Conservation (phyloP, 1,284 basidiomycete genomes). For the Sporisorium exsertum region DNA sequence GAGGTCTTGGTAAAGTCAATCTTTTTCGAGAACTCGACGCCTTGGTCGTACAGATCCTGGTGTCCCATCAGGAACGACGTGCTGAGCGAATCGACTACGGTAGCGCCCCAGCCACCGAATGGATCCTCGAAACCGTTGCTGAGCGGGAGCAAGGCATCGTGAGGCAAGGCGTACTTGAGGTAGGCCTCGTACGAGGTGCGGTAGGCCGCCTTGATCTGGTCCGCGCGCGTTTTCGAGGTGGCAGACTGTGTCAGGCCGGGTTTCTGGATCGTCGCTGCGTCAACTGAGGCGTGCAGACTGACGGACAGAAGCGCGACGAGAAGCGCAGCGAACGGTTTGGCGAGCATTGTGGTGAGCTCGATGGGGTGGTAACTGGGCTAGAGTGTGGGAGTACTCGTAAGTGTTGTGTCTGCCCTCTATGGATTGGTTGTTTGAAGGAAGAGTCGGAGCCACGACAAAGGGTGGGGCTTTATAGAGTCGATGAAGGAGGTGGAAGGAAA, state of each 20-base stretch:
- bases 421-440: not conserved
- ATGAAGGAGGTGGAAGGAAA: not conserved
- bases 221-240: constrained; percentile 37
- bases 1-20: constrained; percentile 56
- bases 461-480: too few species aligned
- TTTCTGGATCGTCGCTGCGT: constrained; percentile 34
- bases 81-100: constrained; percentile 58
- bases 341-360: constrained; percentile 23
- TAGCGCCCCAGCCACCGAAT: constrained; percentile 63
- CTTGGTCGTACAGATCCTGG: constrained; percentile 43
- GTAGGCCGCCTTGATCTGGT: constrained; percentile 51
- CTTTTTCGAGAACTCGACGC: constrained; percentile 32
- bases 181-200: constrained; percentile 49
- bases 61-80: constrained; percentile 62
- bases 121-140: constrained; percentile 38
- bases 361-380: too few species aligned
- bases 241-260: constrained; percentile 28
- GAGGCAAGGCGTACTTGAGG: constrained; percentile 47
- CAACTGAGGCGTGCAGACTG: not conserved
- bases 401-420: not conserved
- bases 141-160: constrained; percentile 54
- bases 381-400: not conserved
- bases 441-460: not conserved
- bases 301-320: constrained; percentile 21
- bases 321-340: constrained; percentile 15